These are phyloP conservation scores for Scedosporium minutisporum DNA, from an alignment of 2,329 filamentous ascomycete genomes.

Conservation along the genomic window DNA sequence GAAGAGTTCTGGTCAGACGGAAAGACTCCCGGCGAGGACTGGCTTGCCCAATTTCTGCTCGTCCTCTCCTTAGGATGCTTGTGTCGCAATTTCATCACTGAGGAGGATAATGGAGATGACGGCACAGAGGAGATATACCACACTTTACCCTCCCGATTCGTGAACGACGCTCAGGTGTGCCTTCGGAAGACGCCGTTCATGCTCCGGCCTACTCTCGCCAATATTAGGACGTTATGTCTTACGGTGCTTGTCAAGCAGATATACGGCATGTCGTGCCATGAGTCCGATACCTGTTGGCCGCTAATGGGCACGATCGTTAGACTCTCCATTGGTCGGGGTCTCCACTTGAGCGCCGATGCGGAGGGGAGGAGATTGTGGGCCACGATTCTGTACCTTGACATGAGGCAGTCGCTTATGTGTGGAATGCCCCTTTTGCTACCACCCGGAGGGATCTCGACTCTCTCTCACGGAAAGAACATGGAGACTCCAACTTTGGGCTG, in stretches of 20 bases:
- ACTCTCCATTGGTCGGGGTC: slow-evolving; percentile 22
- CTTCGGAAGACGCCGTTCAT: slow-evolving; percentile 27
- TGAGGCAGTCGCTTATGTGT: slow-evolving; percentile 24
- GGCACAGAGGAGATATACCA: too few relatives aligned
- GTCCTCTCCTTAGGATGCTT: slow-evolving; percentile 23
- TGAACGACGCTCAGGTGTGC: slow-evolving; percentile 23
- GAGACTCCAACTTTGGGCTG: background rate
- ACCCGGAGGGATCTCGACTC: slow-evolving; percentile 20
- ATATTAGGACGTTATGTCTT: slow-evolving; percentile 19
- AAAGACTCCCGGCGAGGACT: slow-evolving; percentile 15
- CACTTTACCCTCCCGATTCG: slow-evolving; percentile 22
- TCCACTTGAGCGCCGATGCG: slow-evolving; percentile 14
- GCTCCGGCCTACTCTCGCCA: slow-evolving; percentile 24
- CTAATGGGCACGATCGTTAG: slow-evolving; percentile 23
- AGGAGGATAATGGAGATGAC: too few relatives aligned
- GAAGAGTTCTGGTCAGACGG: slow-evolving; percentile 16
- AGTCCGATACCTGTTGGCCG: slow-evolving; percentile 25
- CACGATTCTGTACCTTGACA: slow-evolving; percentile 25
- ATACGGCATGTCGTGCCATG: slow-evolving; percentile 26
- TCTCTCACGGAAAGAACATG: background rate
- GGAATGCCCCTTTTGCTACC: slow-evolving; percentile 25
- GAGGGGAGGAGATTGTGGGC: slow-evolving; percentile 23
- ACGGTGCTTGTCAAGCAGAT: slow-evolving; percentile 26
- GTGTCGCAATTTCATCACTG: slow-evolving; percentile 16
- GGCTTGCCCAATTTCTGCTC: slow-evolving; percentile 23